phyloP scores from a whole-genome alignment of 176 grass and related monocot species.

The Chloris gayana region DNA sequence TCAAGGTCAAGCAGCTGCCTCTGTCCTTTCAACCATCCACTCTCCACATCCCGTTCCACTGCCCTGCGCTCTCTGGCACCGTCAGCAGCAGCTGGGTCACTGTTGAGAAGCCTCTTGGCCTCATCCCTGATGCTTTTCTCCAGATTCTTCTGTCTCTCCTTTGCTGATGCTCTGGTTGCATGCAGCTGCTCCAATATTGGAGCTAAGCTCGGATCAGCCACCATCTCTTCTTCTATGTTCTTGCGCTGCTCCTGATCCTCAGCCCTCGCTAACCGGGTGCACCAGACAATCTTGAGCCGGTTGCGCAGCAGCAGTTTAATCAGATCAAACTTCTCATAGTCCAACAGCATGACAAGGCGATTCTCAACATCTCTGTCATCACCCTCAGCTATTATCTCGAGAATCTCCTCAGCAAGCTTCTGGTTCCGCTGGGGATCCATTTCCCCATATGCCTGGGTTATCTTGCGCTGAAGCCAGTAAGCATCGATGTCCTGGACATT shows the following conservation, averaged over 20 bases:
- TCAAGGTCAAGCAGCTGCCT: constrained; percentile 90
- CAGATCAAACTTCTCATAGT: constrained; percentile 96
- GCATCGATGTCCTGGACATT: constrained; percentile 98
- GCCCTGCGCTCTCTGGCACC: constrained; percentile 53
- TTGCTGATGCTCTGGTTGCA: constrained; percentile 93
- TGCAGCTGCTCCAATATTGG: constrained; percentile 89
- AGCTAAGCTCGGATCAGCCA: constrained; percentile 44
- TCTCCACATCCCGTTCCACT: constrained; percentile 69
- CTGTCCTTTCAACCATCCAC: constrained; percentile 87
- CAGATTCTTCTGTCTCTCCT: constrained; percentile 88
- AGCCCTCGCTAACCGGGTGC: constrained; percentile 82
- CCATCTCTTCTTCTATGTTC: constrained; percentile 93
- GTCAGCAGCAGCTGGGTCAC: constrained; percentile 50
- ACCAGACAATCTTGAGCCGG: constrained; percentile 98
- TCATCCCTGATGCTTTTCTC: constrained; percentile 96
- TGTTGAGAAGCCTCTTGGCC: constrained; percentile 82
- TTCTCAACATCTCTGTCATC: constrained; percentile 90
- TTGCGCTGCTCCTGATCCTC: constrained; percentile 86
- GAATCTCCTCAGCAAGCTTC: constrained; percentile 81
- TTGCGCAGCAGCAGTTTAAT: constrained; percentile 80
- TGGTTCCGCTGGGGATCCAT: constrained; percentile 90
- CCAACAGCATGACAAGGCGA: constrained; percentile 78
- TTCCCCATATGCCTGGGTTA: constrained; percentile 83
- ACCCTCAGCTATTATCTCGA: constrained; percentile 82
- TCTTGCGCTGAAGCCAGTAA: constrained; percentile 97